Conservation (phyloP, 306 rosid genomes). For the Castanopsis chinensis region DNA sequence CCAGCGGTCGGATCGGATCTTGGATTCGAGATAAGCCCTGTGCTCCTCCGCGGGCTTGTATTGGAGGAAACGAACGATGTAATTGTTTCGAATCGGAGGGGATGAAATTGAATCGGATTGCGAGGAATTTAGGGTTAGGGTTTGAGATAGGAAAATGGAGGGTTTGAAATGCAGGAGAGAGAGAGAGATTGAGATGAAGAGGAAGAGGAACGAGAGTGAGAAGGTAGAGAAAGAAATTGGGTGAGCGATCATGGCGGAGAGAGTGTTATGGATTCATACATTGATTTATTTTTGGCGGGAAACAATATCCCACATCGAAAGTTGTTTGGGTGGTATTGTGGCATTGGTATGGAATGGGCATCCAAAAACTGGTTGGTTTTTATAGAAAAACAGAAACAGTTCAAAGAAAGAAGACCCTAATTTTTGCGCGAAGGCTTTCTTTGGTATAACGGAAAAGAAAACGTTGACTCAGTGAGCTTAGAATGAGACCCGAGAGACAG, state of each 20-base stretch:
- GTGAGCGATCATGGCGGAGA: conserved; percentile 36
- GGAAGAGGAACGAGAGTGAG: conserved; percentile 27
- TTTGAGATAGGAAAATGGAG: conserved; percentile 25
- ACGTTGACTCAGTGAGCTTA: too few species aligned
- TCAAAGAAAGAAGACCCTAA: too few species aligned
- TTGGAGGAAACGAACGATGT: conserved; percentile 67
- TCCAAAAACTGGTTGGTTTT: too few species aligned
- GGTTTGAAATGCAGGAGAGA: conserved; percentile 33
- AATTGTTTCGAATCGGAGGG: conserved; percentile 34
- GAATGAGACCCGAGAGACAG: too few species aligned
- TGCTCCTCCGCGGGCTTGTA: conserved; percentile 60
- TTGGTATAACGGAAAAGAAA: too few species aligned
- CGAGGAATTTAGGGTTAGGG: conserved; percentile 31
- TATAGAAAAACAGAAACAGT: too few species aligned
- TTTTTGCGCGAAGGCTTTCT: too few species aligned
- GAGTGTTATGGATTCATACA: background rate
- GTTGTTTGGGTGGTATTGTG: background rate
- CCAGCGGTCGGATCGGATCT: conserved; percentile 61
- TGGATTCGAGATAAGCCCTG: conserved; percentile 53
- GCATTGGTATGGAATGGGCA: too few species aligned
- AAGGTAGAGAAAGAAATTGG: conserved; percentile 10
- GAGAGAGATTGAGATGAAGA: conserved; percentile 38
- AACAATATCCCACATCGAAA: conserved; percentile 21
- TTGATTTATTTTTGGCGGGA: conserved; percentile 53
- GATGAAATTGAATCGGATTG: conserved; percentile 6